phyloP scores from a whole-genome alignment of 2,329 filamentous ascomycete species.

The Thermochaetoides dissita region DNA sequence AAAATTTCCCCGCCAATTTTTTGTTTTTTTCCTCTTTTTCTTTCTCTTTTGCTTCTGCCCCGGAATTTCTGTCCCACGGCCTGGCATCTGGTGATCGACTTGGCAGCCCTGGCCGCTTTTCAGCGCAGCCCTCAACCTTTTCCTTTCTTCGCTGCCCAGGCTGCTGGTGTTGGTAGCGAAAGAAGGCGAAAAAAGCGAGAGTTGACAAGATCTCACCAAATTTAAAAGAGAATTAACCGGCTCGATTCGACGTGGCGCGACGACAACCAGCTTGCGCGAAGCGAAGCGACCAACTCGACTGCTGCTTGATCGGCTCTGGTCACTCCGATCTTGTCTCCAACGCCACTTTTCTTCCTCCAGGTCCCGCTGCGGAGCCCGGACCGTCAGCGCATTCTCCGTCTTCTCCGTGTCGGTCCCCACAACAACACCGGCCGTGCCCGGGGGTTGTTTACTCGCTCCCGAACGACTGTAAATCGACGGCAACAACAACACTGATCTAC shows the following conservation, averaged over 20 bases:
- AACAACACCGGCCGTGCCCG: slow-evolving; percentile 4
- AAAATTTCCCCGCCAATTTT: slow-evolving; percentile 5
- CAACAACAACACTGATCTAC: no score
- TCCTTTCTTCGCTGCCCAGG: no score
- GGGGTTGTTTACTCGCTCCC: neutral
- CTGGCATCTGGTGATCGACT: no score
- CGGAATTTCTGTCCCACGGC: no score
- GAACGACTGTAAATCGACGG: no score
- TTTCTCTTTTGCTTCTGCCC: neutral
- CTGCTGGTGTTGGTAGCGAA: neutral
- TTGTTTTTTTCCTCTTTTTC: slow-evolving; percentile 1
- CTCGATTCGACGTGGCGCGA: neutral
- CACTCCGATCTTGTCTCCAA: neutral
- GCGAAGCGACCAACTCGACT: neutral
- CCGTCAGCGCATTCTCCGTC: slow-evolving; percentile 3
- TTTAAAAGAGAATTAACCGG: no score
- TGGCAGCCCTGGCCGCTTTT: no score
- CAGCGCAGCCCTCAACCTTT: no score
- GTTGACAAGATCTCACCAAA: neutral
- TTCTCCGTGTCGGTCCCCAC: slow-evolving; percentile 3
- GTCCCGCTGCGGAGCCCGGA: slow-evolving; percentile 1
- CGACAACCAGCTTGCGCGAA: neutral
- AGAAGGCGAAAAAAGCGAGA: neutral
- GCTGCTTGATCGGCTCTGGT: neutral
- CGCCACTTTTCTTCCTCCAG: no score